Base-by-base conservation (phyloP, 2,329 filamentous ascomycete genomes). In the Cylindrodendrum hubeiense region DNA sequence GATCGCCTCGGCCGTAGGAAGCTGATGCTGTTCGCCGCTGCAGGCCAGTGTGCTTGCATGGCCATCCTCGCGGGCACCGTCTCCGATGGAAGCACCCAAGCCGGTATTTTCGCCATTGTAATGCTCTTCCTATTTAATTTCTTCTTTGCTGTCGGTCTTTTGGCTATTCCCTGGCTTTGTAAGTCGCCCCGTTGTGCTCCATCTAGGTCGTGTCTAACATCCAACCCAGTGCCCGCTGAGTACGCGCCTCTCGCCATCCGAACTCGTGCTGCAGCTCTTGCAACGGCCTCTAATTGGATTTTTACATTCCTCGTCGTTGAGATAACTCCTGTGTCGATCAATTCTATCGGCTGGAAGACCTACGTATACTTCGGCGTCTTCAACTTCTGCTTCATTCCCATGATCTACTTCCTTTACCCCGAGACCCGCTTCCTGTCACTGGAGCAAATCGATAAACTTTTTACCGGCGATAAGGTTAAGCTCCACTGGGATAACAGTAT, bases 1-100 rank as follows among this genome's bases (percentile, higher is more conserved):
- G 78, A 80, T 37, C 74, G 75, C 2, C 84, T 84, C 67, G 88
- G 87, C 19, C 83, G 87, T 5, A 80, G 88, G 9, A 88, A 87
- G 72, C 80, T 90, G 75, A 87, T 90, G 83, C 83, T 90, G 74
- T 88, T 80, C 22, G 77, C 78, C 1, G 77, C 73, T 13, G 71
- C 66, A 2, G 79, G 78, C 1, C 79, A 81, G 44, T 74, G 76
- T 60, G 70, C 64, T 3, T 85, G 83, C 63, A 85, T 86, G 83
- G 80, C 80, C 12, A 74, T 84, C 2, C 75, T 85, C 10, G 81
- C 82, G 3, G 81, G 80, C 9, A 83, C 83, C 0, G 79, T 84
- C 0, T 79, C 76, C 10, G 73, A 80, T 44, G 80, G 78, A 9
- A 69, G 75, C n/a, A 74, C 75, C 15, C 66, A 77, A 3, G 76